Percentiles rank a stretch among this genome's conserved stretches.
Evolutionary conservation across 2,329 filamentous ascomycete species (phyloP).

Genomic region (Hyphodiscus sp.): DNA sequence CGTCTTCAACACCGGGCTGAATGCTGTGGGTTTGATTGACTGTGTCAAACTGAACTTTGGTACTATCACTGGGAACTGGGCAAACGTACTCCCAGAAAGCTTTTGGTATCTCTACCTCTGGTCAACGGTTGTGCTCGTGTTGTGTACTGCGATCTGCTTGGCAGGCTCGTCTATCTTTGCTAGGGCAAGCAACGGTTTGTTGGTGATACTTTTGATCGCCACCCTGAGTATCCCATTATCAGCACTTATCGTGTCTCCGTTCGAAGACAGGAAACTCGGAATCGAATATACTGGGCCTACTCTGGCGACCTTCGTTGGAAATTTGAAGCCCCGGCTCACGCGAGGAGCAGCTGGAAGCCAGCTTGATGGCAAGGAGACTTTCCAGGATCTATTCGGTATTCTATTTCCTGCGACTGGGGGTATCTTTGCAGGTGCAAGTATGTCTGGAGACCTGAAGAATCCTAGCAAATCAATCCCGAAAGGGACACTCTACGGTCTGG

Average conservation of each 20-base stretch:
- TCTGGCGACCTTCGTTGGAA: slow-evolving; percentile 62
- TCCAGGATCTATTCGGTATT: slow-evolving; percentile 79
- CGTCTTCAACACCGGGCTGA: slow-evolving; percentile 79
- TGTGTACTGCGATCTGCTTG: slow-evolving; percentile 70
- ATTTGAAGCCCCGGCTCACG: slow-evolving; percentile 62
- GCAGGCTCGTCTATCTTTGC: slow-evolving; percentile 76
- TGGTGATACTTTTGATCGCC: slow-evolving; percentile 63
- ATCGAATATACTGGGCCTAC: slow-evolving; percentile 77
- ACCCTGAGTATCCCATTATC: slow-evolving; percentile 80
- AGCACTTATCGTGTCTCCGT: slow-evolving; percentile 61
- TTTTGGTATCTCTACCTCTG: slow-evolving; percentile 75
- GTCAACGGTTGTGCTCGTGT: slow-evolving; percentile 61
- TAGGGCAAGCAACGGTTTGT: slow-evolving; percentile 69
- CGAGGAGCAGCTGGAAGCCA: slow-evolving; percentile 56
- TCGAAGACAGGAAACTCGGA: slow-evolving; percentile 52
- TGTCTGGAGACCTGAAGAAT: slow-evolving; percentile 80
- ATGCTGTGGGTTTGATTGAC: slow-evolving; percentile 79
- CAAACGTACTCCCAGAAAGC: slow-evolving; percentile 57
- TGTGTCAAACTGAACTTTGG: slow-evolving; percentile 74
- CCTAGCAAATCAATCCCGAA: slow-evolving; percentile 79
- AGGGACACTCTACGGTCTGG: slow-evolving; percentile 73
- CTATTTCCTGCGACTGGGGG: slow-evolving; percentile 63
- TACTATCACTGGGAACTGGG: slow-evolving; percentile 45
- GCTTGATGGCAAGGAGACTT: slow-evolving; percentile 59
- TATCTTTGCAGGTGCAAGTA: slow-evolving; percentile 69